These are phyloP conservation scores for Gracilaria caudata DNA, from an alignment of 23 red algal species.

Conservation along the genomic window DNA sequence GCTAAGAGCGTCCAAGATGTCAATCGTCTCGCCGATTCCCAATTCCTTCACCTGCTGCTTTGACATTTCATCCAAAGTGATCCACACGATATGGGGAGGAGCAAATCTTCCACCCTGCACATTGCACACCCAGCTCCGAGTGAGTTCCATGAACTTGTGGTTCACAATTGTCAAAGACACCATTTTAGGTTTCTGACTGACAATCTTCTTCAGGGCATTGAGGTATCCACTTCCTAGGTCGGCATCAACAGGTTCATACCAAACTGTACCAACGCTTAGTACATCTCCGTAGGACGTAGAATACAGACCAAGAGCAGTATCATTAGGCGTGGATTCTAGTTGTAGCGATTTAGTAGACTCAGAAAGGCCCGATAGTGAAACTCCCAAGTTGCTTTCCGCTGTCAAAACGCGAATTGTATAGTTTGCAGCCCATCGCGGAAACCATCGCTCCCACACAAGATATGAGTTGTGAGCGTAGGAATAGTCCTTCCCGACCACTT, in stretches of 20 bases:
- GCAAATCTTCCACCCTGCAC: constrained; percentile 38
- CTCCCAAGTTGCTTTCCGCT: constrained; percentile 39
- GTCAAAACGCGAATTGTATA: constrained; percentile 50
- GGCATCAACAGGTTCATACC: constrained; percentile 52
- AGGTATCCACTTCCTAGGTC: constrained; percentile 43
- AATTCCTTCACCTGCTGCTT: constrained; percentile 11
- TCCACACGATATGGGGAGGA: constrained; percentile 68
- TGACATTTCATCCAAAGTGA: constrained; percentile 53
- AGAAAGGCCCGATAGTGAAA: neutral
- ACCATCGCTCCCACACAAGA: constrained; percentile 56
- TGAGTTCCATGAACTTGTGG: constrained; percentile 48
- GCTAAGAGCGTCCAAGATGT: constrained; percentile 43
- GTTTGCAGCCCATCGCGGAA: constrained; percentile 44
- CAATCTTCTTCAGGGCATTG: constrained; percentile 55
- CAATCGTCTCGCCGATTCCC: constrained; percentile 41
- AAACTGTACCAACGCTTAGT: constrained; percentile 27
- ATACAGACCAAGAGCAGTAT: constrained; percentile 4
- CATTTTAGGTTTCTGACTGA: constrained; percentile 42
- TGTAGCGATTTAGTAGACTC: neutral
- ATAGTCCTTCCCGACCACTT: constrained; percentile 51
- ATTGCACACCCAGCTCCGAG: constrained; percentile 72
- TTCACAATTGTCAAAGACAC: constrained; percentile 71
- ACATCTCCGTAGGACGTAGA: constrained; percentile 38
- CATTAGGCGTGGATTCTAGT: neutral
- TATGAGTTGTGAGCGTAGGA: constrained; percentile 31